Evolutionary conservation across 495 filamentous ascomycete genomes (phyloP), one percentile per base, ranked within the genome.

Genomic region (Tuber calosporum): DNA sequence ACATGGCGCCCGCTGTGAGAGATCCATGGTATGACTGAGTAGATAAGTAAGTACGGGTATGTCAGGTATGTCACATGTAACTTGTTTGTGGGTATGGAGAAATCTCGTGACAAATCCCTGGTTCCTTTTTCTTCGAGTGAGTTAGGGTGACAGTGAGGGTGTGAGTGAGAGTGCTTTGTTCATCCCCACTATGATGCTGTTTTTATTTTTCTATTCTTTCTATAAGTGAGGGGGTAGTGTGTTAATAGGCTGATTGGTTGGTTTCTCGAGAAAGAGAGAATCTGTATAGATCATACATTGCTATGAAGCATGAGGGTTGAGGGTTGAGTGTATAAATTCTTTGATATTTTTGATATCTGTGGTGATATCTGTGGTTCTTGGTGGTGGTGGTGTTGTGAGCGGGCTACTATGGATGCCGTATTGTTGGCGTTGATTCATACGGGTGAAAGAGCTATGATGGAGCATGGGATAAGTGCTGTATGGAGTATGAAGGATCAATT

Each of bases 201-300:
- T 72, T 43, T 22, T 34, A 30, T 67, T 78, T 69, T 71, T 66
- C 45, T 58, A 69, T 81, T 81, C 70, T 78, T 78, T 69, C 71
- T 80, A 81, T 30, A 66, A 4, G 6, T 68, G 37, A 8, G 40
- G 38, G n/a, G 11, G 26, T 34, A 17, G 69, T 69, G 48, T 58
- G 39, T 41, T 71, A 67, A 67, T 71, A 71, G 67, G 42, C 69
- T 69, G 26, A 37, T 69, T 69, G 43, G 45, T 68, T 68, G 48
- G 67, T 62, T 37, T 13, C 53, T 30, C 30, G 26, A 62, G 53
- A 4, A 30, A 26, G 53, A 34, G 53, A 62, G 53, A 9, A 62
- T 62, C 30, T 34, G 53, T 62, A 34, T 62, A 62, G 53, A 62
- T 26, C 34, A 62, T 30, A 62, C 53, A 62, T 30, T 62, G 53